phyloP scores from a whole-genome alignment of 306 rosid species.

The Malus domestica region DNA sequence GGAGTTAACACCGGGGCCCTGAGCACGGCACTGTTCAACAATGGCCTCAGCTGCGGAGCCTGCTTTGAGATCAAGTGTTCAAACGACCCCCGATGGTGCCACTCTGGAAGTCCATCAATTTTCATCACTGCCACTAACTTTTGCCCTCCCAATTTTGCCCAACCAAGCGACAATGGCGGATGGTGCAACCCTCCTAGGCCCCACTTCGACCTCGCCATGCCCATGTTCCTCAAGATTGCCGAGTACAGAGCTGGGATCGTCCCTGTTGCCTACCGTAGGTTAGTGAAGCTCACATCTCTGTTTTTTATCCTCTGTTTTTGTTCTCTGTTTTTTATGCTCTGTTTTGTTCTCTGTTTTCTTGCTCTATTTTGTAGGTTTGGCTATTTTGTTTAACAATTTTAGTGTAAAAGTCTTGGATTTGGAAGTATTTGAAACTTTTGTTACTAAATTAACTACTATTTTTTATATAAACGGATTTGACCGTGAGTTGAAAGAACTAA shows the following conservation, averaged over 20 bases:
- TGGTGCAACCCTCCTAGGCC: constrained; percentile 99
- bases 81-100: constrained; percentile 67
- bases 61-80: constrained; percentile 92
- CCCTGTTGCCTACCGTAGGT: constrained; percentile 90
- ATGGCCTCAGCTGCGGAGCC: constrained; percentile 80
- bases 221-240: constrained; percentile 93
- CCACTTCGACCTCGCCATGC: constrained; percentile 99
- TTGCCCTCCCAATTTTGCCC: constrained; percentile 93
- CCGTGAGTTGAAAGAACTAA: no score
- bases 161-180: constrained; percentile 87
- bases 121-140: constrained; percentile 84
- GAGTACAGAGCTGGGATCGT: constrained; percentile 98
- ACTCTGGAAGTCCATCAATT: constrained; percentile 87
- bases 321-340: background rate
- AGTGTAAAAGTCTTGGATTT: no score
- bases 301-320: background rate
- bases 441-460: background rate
- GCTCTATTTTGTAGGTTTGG: background rate
- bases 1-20: constrained; percentile 91
- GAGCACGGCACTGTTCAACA: constrained; percentile 88
- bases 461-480: no score
- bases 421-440: no score
- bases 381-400: background rate
- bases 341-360: background rate
- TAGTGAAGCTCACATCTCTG: background rate